Base-by-base conservation (phyloP, 345 rosid genomes). In the Melaleuca alternifolia region DNA sequence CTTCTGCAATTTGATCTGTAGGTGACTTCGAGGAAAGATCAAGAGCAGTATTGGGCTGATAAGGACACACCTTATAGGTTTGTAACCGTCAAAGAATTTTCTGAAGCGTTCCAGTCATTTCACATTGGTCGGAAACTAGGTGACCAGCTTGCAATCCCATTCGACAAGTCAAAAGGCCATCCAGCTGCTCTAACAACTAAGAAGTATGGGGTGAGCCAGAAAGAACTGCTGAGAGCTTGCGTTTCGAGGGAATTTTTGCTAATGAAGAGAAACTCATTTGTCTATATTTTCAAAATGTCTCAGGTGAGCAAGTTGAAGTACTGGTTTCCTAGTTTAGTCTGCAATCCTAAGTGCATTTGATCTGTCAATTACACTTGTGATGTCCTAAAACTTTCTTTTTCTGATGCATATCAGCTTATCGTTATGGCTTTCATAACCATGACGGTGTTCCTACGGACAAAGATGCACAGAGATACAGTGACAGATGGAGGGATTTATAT, bases 261-360 rank as follows among this genome's bases (percentile, higher is more conserved):
- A 61, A 96, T 96, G 98, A 96, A 95, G 93, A 94, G 99, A 87
- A 95, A 95, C 89, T 95, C 95, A 1, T 95, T 96, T 85, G 89
- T 95, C 91, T 95, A 96, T 87, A 87, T 93, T 50, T 96, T 95
- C 92, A 94, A 90, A 88, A 86, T 91, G 88, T 14, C 44, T 37
- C 94, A 91, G 87, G 96, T 93, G 87, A 81, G 88, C 81, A 71
- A 37, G 26, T 71, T 37, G 26, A 33, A 71, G 14, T 18, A 50
- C 16, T 50, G 46, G 50, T 83, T 50, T 83, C 85, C 84, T 24
- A 50, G 54, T n/a, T 50, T 50, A 75, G 24, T 24, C 54, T 24
- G 84, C 54, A 4, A 18, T 7, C 53, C 37, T 11, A 50, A 28
- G 23, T 24, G 37, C 54, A 46, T 26, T 51, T 46, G 18, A 50